Percentiles rank a stretch among this genome's conserved stretches.
Conservation (phyloP, 129 eudicot genomes). For the Helichrysum umbraculigerum region DNA sequence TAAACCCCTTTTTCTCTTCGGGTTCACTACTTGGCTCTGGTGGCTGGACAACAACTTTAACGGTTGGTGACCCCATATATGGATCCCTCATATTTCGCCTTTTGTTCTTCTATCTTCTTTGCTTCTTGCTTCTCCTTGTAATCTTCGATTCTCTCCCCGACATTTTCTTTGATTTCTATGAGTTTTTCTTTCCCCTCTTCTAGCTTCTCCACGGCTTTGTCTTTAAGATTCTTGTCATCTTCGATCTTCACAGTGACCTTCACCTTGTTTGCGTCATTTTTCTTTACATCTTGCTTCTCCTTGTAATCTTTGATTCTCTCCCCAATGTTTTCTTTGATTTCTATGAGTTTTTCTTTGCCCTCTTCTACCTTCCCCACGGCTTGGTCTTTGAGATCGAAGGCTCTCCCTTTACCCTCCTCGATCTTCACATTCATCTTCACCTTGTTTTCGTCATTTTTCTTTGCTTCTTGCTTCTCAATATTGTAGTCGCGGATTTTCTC, state of each 20-base stretch:
- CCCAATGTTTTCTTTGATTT: constrained; percentile 34
- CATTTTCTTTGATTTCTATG: constrained; percentile 35
- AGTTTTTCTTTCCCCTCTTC: constrained; percentile 35
- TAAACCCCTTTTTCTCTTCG: constrained; percentile 77
- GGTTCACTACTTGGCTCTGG: constrained; percentile 24
- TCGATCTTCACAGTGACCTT: constrained; percentile 18
- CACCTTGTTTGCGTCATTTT: constrained; percentile 11
- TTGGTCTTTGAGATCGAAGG: constrained; percentile 36
- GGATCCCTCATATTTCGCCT: constrained; percentile 43
- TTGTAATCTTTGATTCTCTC: constrained; percentile 21
- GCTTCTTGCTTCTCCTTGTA: constrained; percentile 27
- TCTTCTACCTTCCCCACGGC: constrained; percentile 35
- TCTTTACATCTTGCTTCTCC: constrained; percentile 47
- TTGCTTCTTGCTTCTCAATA: constrained; percentile 45
- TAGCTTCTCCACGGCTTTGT: constrained; percentile 34
- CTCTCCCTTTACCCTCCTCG: neutral
- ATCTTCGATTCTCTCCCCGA: constrained; percentile 15
- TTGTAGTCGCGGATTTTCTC: constrained; percentile 42
- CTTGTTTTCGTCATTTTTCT: constrained; percentile 19
- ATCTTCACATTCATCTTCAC: constrained; percentile 20
- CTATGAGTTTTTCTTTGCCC: constrained; percentile 21
- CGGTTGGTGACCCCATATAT: constrained; percentile 25
- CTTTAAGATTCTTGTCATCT: constrained; percentile 28
- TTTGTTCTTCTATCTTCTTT: constrained; percentile 24
- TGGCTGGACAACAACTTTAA: constrained; percentile 31